phyloP scores from a whole-genome alignment of 768 basidiomycete species.

The Pulveroboletus sp. region DNA sequence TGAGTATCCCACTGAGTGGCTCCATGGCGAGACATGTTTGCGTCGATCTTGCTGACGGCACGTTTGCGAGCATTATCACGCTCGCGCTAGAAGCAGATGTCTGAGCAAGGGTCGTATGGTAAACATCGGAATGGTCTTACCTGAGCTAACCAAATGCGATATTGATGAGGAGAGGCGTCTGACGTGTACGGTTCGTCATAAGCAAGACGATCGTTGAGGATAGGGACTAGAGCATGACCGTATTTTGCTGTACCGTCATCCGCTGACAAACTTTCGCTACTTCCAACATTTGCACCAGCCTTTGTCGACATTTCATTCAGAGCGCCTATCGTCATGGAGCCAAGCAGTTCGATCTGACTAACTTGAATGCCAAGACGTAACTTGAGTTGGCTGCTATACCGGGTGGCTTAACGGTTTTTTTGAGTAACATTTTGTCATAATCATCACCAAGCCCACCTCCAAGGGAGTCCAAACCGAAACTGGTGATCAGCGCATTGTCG shows the following conservation, averaged over 20 bases:
- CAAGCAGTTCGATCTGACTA: constrained; percentile 24
- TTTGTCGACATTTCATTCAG: constrained; percentile 26
- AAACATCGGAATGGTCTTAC: constrained; percentile 7
- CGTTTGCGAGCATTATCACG: constrained; percentile 30
- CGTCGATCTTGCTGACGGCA: constrained; percentile 26
- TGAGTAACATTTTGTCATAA: not conserved
- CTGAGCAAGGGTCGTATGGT: not conserved
- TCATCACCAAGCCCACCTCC: constrained; percentile 18
- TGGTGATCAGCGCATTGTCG: constrained; percentile 29
- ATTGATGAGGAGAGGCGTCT: constrained; percentile 25
- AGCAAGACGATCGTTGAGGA: constrained; percentile 30
- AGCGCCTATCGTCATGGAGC: constrained; percentile 21
- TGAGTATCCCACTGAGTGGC: constrained; percentile 34
- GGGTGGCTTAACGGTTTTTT: constrained; percentile 18
- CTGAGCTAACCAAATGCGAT: constrained; percentile 33
- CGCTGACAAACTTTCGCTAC: not conserved
- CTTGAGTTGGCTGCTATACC: constrained; percentile 30
- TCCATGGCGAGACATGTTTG: constrained; percentile 31
- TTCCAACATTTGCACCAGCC: constrained; percentile 9
- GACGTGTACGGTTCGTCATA: constrained; percentile 31
- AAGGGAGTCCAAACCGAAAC: constrained; percentile 24
- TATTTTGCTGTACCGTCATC: constrained; percentile 29
- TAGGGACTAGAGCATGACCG: constrained; percentile 26
- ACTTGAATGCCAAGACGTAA: constrained; percentile 25
- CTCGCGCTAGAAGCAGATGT: constrained; percentile 17